A percentile compares a stretch with the other conserved stretches of the same genome.
Conservation (phyloP, 306 rosid genomes). For the Nissolia schottii region DNA sequence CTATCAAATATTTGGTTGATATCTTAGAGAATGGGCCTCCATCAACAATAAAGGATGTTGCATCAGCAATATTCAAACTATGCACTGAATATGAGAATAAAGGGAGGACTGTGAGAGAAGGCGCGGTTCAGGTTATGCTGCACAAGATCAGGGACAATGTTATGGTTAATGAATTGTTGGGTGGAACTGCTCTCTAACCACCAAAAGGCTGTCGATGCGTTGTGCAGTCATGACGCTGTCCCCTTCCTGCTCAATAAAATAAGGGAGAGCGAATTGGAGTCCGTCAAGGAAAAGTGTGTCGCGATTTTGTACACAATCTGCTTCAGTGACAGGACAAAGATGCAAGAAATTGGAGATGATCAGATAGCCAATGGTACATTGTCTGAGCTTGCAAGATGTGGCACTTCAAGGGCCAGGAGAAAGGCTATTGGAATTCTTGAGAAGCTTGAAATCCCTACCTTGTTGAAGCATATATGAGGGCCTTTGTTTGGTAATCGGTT, state of each 20-base stretch:
- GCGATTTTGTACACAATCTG: slow-evolving; percentile 30
- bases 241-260: slow-evolving; percentile 35
- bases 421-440: slow-evolving; percentile 47
- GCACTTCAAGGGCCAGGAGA: slow-evolving; percentile 50
- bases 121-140: slow-evolving; percentile 41
- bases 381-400: slow-evolving; percentile 30
- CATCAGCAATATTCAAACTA: slow-evolving; percentile 46
- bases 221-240: slow-evolving; percentile 34
- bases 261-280: slow-evolving; percentile 22
- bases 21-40: slow-evolving; percentile 45
- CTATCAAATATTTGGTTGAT: slow-evolving; percentile 38
- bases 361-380: slow-evolving; percentile 32
- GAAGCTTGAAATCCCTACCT: slow-evolving; percentile 10
- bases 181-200: slow-evolving; percentile 43
- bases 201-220: slow-evolving; percentile 35
- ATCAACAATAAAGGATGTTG: slow-evolving; percentile 38
- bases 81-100: slow-evolving; percentile 37
- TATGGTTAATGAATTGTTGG: slow-evolving; percentile 39
- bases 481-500: neutral
- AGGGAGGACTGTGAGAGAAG: slow-evolving; percentile 33
- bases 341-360: slow-evolving; percentile 39
- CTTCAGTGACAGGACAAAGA: slow-evolving; percentile 2
- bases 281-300: slow-evolving; percentile 40
- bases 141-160: slow-evolving; percentile 29
- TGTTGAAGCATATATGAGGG: neutral